A percentile compares a stretch with the other conserved stretches of the same genome.
These are phyloP conservation scores for Debaryomyces fabryi DNA, from an alignment of 1,139 yeast species.

Conservation along the genomic window DNA sequence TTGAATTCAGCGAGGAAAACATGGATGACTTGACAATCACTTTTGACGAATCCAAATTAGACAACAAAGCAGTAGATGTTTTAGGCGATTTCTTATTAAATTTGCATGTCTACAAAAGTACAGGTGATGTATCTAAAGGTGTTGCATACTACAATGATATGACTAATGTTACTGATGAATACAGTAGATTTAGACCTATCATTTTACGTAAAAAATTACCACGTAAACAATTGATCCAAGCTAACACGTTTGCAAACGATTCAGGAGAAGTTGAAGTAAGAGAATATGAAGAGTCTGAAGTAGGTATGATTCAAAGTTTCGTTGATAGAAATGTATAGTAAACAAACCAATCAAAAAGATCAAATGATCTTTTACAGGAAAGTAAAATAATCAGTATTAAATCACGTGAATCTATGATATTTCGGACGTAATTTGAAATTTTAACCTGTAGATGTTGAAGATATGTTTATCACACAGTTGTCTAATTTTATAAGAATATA, in stretches of 20 bases:
- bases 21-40: constrained; percentile 61
- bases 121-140: constrained; percentile 72
- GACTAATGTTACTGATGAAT: constrained; percentile 66
- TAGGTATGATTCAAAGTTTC: constrained; percentile 79
- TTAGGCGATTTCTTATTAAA: constrained; percentile 71
- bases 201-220: constrained; percentile 77
- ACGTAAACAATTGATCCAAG: constrained; percentile 81
- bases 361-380: too few relatives aligned
- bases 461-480: not conserved
- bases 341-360: too few relatives aligned
- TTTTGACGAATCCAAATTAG: constrained; percentile 63
- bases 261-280: constrained; percentile 52
- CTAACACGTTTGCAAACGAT: constrained; percentile 57
- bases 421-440: not conserved
- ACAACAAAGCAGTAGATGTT: constrained; percentile 69
- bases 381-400: not conserved
- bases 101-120: constrained; percentile 75
- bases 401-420: not conserved
- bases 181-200: constrained; percentile 64
- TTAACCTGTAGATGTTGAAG: not conserved
- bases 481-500: not conserved
- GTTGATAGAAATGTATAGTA: constrained; percentile 57
- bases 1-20: constrained; percentile 51
- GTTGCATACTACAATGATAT: constrained; percentile 61
- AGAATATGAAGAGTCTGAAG: constrained; percentile 75